Conservation (phyloP, 164 flowering plant species). For the Vitis vinifera region ASM3070453v1 NC_081814.1:1615501-1616000, state of each 20-base stretch:
- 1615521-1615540: background rate
- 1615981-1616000: too few relatives aligned
- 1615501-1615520: background rate
- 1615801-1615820: background rate
- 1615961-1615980: too few relatives aligned
- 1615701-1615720: background rate
- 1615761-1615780: background rate
- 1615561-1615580: background rate
- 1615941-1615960: too few relatives aligned
- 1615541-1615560: background rate
- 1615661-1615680: background rate
- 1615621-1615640: too few relatives aligned
- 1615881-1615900: too few relatives aligned
- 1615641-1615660: too few relatives aligned
- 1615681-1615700: background rate
- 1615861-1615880: too few relatives aligned
- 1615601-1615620: background rate
- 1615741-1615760: slow-evolving; percentile 1
- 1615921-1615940: too few relatives aligned
- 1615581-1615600: background rate
- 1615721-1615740: background rate
- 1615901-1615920: too few relatives aligned
- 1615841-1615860: too few relatives aligned
- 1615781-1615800: background rate
- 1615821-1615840: too few relatives aligned